Percentiles rank a stretch among this genome's conserved stretches.
phyloP scores from a whole-genome alignment of 345 rosid genomes.

The Rhodamnia argentea region DNA sequence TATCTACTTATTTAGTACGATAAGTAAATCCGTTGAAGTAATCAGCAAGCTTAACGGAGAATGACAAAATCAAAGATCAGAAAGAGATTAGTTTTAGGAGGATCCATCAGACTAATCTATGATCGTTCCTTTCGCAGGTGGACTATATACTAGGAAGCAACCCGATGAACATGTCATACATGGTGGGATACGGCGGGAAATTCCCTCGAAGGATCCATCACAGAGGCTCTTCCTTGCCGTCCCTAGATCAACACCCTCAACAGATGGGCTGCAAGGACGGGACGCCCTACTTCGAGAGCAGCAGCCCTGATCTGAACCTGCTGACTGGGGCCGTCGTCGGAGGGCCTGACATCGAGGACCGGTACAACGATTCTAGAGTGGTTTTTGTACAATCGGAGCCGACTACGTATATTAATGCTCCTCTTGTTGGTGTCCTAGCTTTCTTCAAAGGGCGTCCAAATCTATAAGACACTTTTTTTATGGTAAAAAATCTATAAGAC shows the following conservation, averaged over 20 bases:
- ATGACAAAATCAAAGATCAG: background rate
- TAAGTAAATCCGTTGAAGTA: background rate
- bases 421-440: constrained; percentile 51
- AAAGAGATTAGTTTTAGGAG: background rate
- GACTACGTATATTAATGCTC: constrained; percentile 55
- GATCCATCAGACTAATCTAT: background rate
- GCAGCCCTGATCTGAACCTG: constrained; percentile 45
- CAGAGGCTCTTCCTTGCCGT: constrained; percentile 62
- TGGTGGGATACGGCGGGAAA: constrained; percentile 66
- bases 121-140: constrained; percentile 17
- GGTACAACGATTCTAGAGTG: constrained; percentile 26
- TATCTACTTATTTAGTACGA: too few species aligned
- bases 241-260: constrained; percentile 22
- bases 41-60: background rate
- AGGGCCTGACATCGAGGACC: constrained; percentile 57
- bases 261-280: constrained; percentile 45
- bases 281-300: constrained; percentile 19
- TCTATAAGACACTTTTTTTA: background rate
- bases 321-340: constrained; percentile 69
- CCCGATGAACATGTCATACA: constrained; percentile 66
- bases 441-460: constrained; percentile 15
- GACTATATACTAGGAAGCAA: constrained; percentile 86
- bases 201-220: constrained; percentile 71
- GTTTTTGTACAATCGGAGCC: constrained; percentile 36
- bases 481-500: background rate